Conservation (phyloP, 2,329 filamentous ascomycete species). For the Ceratocystiopsis sp. region DNA sequence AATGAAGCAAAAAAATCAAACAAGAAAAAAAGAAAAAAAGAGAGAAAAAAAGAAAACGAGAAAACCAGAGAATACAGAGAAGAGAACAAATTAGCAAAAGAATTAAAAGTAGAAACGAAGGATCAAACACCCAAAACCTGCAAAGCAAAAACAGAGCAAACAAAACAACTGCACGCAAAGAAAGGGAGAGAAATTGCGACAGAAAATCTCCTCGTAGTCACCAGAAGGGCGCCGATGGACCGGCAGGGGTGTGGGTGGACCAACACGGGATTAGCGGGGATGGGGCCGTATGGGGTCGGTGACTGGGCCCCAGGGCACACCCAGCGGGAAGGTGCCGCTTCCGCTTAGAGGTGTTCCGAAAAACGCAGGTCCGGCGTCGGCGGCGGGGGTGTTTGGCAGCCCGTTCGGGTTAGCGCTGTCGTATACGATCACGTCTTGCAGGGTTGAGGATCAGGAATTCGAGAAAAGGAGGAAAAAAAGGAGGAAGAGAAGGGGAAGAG, state of each 20-base stretch:
- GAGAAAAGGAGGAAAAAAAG: no score
- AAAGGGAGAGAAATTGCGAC: neutral
- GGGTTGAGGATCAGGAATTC: no score
- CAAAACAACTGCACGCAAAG: neutral
- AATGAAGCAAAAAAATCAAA: no score
- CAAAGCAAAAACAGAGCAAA: neutral
- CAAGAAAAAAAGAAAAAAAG: neutral
- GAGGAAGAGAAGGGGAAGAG: neutral
- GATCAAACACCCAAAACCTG: neutral
- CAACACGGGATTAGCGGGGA: no score
- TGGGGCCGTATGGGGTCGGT: no score
- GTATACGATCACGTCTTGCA: no score
- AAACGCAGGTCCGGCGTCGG: neutral
- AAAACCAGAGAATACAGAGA: neutral
- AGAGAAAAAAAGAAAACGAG: neutral
- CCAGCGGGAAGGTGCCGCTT: no score
- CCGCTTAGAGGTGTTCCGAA: neutral
- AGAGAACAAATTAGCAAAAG: no score
- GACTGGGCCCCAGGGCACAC: neutral
- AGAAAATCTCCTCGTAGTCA: neutral
- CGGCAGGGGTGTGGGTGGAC: no score
- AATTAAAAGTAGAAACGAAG: neutral
- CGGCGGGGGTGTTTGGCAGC: no score
- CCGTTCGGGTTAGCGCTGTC: neutral
- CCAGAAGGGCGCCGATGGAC: no score